phyloP scores from a whole-genome alignment of 2,329 filamentous ascomycete species.

The Talaromyces sp. region DNA sequence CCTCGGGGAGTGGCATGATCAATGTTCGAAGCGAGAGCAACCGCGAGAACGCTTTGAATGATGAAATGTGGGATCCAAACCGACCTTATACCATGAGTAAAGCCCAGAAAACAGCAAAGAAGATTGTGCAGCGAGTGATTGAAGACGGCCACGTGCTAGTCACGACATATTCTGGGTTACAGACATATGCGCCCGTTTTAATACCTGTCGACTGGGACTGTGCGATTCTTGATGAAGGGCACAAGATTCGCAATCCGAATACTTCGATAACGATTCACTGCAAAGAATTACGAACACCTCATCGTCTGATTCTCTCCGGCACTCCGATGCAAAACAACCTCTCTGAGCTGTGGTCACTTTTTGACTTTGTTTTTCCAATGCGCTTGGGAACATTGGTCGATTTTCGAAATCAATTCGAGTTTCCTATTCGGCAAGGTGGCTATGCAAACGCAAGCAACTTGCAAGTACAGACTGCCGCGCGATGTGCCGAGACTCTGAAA shows the following conservation, averaged over 20 bases:
- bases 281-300: constrained; percentile 86
- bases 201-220: constrained; percentile 87
- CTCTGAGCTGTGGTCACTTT: constrained; percentile 91
- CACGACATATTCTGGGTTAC: constrained; percentile 93
- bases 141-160: constrained; percentile 87
- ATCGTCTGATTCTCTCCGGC: constrained; percentile 88
- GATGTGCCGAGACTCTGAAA: constrained; percentile 89
- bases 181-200: constrained; percentile 80
- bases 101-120: constrained; percentile 67
- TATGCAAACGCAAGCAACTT: constrained; percentile 94
- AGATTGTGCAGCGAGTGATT: constrained; percentile 76
- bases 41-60: constrained; percentile 61
- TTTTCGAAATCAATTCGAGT: constrained; percentile 87
- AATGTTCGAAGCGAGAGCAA: constrained; percentile 62
- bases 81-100: constrained; percentile 40
- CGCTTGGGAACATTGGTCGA: constrained; percentile 84
- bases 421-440: constrained; percentile 87
- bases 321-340: constrained; percentile 98
- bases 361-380: constrained; percentile 98
- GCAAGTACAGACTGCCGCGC: constrained; percentile 89
- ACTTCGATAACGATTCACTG: constrained; percentile 91
- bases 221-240: constrained; percentile 91
- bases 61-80: constrained; percentile 50
- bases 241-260: constrained; percentile 97
- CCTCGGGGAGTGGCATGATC: constrained; percentile 94